Base-by-base conservation (phyloP, 495 filamentous ascomycete genomes). In the Penicillium egyptiacum region DNA sequence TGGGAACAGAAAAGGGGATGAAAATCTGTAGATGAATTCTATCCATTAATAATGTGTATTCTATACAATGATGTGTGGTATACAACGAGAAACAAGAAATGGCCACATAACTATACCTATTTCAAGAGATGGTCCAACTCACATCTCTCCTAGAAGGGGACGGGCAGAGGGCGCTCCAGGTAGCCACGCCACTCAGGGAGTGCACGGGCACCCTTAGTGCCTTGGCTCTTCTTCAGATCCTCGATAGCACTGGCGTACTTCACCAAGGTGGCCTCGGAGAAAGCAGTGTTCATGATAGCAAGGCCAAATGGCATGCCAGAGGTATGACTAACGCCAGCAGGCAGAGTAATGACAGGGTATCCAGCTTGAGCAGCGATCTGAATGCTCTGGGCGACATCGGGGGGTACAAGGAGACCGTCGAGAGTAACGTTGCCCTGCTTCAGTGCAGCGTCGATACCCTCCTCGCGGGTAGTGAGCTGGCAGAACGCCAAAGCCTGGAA, bases 261-360 rank as follows among this genome's bases (percentile, higher is more conserved):
- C 48, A 90, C 73, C 53, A 90, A 68, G 43, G 71, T 75, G 2
- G 71, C 71, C 66, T 91, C 88, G 4, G 76, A 77, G 68, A 78
- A 90, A 1, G 87, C 87, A 3, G 85, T 87, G 31, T 74, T 70
- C 79, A 90, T 82, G 39, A 91, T 71, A 3, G 79, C 84, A 22
- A 91, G 66, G 0, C 88, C 87, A 63, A 85, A 89, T 1, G 86
- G 86, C 82, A 91, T 88, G 11, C 86, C 84, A 1, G 75, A 87
- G 20, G 54, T 67, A 26, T 70, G 50, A 61, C 78, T 74, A 11
- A 79, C 69, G 14, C 81, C 83, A 2, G 80, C 86, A 1, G 88
- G 88, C 1, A 91, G 63, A 3, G 86, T 90, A 57, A 91, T 73
- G 54, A 88, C 77, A 2, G 87, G 88, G 67, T 91, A 90, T 1